A percentile compares a stretch with the other conserved stretches of the same genome.
phyloP scores from a whole-genome alignment of 768 basidiomycete species.

The Leccinum longicurvipes region DNA sequence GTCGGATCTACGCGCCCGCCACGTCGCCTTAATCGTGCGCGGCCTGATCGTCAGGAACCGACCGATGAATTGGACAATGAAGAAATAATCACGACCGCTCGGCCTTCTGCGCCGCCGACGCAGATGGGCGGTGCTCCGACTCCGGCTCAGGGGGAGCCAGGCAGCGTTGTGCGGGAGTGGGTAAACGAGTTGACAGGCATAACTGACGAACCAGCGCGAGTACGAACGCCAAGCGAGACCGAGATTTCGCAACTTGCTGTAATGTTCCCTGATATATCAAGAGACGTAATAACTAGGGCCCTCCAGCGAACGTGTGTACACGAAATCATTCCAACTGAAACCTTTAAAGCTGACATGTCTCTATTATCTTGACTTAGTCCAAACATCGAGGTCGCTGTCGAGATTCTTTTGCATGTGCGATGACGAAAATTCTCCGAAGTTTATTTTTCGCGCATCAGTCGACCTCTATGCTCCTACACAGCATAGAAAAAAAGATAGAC shows the following conservation, averaged over 20 bases:
- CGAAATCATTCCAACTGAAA: neutral
- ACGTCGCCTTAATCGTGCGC: conserved; percentile 66
- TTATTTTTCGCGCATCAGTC: neutral
- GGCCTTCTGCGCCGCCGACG: conserved; percentile 29
- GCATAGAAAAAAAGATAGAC: neutral
- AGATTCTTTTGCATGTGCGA: conserved; percentile 59
- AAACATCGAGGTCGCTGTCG: conserved; percentile 79
- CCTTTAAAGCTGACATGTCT: conserved; percentile 2
- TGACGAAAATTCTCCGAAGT: conserved; percentile 5
- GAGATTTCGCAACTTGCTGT: conserved; percentile 71
- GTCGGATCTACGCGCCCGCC: conserved; percentile 63
- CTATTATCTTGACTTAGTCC: conserved; percentile 41
- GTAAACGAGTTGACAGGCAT: conserved; percentile 75
- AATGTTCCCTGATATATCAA: conserved; percentile 82
- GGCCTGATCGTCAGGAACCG: conserved; percentile 50
- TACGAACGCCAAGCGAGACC: conserved; percentile 68
- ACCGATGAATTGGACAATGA: conserved; percentile 38
- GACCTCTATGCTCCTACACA: neutral
- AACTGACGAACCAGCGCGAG: conserved; percentile 50
- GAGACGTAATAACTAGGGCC: conserved; percentile 71
- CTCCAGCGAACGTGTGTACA: conserved; percentile 71
- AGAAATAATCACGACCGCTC: conserved; percentile 64
- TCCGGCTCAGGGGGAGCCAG: conserved; percentile 25
- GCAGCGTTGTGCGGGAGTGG: conserved; percentile 69
- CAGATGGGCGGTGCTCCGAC: conserved; percentile 19